Evolutionary conservation across 2,329 filamentous ascomycete species (phyloP), one percentile per base, ranked within the genome.

Genomic region (Hawksworthiomyces lignivorus): DNA sequence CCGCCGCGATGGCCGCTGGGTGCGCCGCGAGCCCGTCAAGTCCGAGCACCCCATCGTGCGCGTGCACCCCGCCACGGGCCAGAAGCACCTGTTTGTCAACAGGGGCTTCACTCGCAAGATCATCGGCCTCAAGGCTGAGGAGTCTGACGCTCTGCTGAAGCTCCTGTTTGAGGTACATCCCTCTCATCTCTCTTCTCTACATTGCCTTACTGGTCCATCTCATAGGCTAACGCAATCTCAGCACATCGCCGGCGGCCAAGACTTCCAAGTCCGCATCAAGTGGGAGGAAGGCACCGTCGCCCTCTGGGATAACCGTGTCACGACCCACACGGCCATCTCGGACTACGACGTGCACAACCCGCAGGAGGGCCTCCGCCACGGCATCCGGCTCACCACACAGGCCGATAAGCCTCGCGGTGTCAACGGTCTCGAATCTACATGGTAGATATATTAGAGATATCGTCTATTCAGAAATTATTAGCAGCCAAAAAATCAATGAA

Each of bases 1-100:
- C 8, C 32, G 32, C 17, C 24, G 24, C 24, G 24, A 26, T 12
- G 24, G 24, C 24, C 8, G 12, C 8, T 26, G 24, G 24, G 36
- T 38, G 21, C 38, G 37, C 20, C 28, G 38, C 32, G 37, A 41
- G 28, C 43, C 86, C 0, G 77, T 92, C 1, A 72, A 77, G 3
- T 80, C 75, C 33, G 75, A 79, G 36, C 87, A 94, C 54, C 87
- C 87, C 0, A 66, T 94, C 47, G 77, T 94, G 4, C 70, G 86
- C n/a, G 89, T 85, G 1, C 87, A 94, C 56, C 86, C 87, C 0
- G 77, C 72, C 7, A 92, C 87, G 0, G 84, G 86, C 11, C 84
- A 92, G 61, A 94, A 92, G 66, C 82, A 84, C 0, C 65, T 94
- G 7, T 94, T 76, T 52, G 76, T 94, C 26, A 94, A 92, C 59